phyloP scores from a whole-genome alignment of 2,329 filamentous ascomycete genomes.

The Zymoseptoria tritici region DNA sequence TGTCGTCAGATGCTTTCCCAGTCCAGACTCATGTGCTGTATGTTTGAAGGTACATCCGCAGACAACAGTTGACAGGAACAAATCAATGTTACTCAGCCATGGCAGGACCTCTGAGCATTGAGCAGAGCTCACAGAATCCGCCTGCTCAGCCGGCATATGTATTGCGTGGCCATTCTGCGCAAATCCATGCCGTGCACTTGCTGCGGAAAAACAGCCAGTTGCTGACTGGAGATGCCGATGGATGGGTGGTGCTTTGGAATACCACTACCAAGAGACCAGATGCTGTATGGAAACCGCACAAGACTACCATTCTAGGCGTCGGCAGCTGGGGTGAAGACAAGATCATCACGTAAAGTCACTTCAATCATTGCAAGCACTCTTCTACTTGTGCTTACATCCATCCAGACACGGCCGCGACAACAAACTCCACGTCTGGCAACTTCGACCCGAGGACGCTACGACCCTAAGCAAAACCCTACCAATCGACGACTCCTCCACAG shows the following conservation, averaged over 20 bases:
- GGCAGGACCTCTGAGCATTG: neutral
- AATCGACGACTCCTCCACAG: conserved; percentile 48
- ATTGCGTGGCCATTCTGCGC: conserved; percentile 74
- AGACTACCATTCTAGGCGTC: conserved; percentile 67
- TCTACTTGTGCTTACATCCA: conserved; percentile 3
- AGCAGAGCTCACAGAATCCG: conserved; percentile 25
- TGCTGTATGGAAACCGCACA: conserved; percentile 82
- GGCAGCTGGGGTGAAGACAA: conserved; percentile 63
- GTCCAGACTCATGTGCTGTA: no score
- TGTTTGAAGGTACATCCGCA: no score
- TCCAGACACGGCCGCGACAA: conserved; percentile 83
- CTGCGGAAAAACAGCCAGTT: conserved; percentile 66
- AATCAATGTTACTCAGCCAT: neutral
- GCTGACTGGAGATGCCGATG: conserved; percentile 80
- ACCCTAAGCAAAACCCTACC: conserved; percentile 62
- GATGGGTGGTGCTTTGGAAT: conserved; percentile 82
- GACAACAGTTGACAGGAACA: neutral
- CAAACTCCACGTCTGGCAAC: conserved; percentile 75
- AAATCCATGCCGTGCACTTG: conserved; percentile 72
- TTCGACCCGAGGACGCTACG: conserved; percentile 53
- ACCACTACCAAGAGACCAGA: conserved; percentile 70
- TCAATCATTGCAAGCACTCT: neutral
- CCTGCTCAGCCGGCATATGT: conserved; percentile 59
- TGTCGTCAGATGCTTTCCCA: no score
- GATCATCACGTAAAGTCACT: conserved; percentile 68